Evolutionary conservation across 2,329 filamentous ascomycete species (phyloP).

Genomic region (Septoria petroselini): DNA sequence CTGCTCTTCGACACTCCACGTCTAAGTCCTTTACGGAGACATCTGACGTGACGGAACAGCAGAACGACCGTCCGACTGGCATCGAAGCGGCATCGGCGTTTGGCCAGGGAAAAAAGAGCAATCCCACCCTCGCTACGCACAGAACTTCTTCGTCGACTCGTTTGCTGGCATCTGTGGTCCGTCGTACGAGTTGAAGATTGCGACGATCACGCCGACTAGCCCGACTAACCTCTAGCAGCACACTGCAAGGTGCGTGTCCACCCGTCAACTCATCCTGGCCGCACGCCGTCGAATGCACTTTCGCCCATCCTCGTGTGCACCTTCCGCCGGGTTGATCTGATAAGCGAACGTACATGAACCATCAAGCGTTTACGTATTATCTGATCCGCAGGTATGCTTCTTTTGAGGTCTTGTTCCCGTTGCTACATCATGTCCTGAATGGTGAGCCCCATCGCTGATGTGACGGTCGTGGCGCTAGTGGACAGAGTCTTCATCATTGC

Average conservation of each 20-base stretch:
- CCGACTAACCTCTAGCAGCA: neutral
- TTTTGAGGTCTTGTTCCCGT: neutral
- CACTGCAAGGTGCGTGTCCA: neutral
- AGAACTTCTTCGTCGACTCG: neutral
- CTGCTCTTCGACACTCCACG: neutral
- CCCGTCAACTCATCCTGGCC: neutral
- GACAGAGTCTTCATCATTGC: neutral
- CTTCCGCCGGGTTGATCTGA: slow-evolving; percentile 2
- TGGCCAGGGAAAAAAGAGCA: neutral
- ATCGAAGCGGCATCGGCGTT: slow-evolving; percentile 17
- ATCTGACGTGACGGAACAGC: slow-evolving; percentile 3
- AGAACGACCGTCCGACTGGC: slow-evolving; percentile 4
- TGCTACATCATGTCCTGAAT: neutral
- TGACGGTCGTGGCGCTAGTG: neutral
- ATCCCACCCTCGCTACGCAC: neutral
- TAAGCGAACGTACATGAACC: neutral
- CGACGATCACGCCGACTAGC: slow-evolving; percentile 4
- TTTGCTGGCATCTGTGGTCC: neutral
- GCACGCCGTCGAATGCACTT: neutral
- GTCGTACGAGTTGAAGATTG: slow-evolving; percentile 1
- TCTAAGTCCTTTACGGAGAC: neutral
- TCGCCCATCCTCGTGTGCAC: neutral
- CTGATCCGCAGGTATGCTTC: neutral
- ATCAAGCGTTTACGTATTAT: slow-evolving; percentile 1
- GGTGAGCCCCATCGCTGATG: neutral